These are phyloP conservation scores for Melampsora americana DNA, from an alignment of 1,284 basidiomycete species.

Conservation along the genomic window DNA sequence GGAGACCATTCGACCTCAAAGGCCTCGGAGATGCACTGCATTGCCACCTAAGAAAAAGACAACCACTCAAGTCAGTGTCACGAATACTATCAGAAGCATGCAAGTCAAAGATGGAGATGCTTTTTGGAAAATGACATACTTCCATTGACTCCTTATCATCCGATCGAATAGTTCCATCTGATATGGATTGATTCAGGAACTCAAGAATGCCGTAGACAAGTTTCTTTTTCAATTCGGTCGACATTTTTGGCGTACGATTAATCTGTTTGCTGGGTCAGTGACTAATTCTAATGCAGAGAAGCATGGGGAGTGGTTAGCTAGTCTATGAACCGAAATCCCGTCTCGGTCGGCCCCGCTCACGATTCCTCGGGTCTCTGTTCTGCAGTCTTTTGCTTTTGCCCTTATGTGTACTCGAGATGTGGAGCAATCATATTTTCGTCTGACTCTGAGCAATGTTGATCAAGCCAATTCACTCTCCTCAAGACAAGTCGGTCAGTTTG, in stretches of 20 bases:
- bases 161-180: slow-evolving; percentile 78
- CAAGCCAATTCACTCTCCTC: too few relatives aligned
- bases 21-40: slow-evolving; percentile 89
- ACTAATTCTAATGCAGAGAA: neutral
- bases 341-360: too few relatives aligned
- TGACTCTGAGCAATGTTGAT: too few relatives aligned
- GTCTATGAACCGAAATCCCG: neutral
- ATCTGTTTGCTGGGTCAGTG: neutral
- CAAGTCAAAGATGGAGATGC: slow-evolving; percentile 18
- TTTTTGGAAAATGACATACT: slow-evolving; percentile 69
- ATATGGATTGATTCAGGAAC: slow-evolving; percentile 75
- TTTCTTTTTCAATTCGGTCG: slow-evolving; percentile 26
- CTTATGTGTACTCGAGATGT: too few relatives aligned
- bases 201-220: slow-evolving; percentile 73
- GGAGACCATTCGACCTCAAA: slow-evolving; percentile 72
- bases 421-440: too few relatives aligned
- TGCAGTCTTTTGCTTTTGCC: too few relatives aligned
- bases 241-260: slow-evolving; percentile 7
- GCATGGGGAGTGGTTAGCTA: neutral
- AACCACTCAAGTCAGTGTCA: neutral
- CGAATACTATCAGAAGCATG: neutral
- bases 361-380: too few relatives aligned
- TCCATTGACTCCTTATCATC: slow-evolving; percentile 88
- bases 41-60: slow-evolving; percentile 56
- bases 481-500: too few relatives aligned